Conservation (phyloP, 2,329 filamentous ascomycete genomes). For the Sclerotinia sclerotiorum region DNA sequence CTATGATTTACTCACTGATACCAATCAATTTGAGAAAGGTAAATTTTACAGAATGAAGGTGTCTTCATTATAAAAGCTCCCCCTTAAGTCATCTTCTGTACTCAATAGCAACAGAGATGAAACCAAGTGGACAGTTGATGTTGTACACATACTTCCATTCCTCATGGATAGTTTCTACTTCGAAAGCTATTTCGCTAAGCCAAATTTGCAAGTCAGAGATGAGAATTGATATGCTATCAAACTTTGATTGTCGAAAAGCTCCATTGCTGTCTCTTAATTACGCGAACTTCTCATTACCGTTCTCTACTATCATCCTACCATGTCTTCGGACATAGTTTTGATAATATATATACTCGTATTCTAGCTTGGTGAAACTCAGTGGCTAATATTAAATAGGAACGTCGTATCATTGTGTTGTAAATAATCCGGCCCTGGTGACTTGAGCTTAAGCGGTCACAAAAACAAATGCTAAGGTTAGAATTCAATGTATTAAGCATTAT, state of each 20-base stretch:
- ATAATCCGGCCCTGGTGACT: rapidly evolving
- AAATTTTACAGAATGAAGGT: no score
- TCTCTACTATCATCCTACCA: background rate
- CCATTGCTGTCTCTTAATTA: background rate
- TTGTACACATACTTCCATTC: background rate
- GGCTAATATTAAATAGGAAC: background rate
- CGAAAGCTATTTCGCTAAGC: background rate
- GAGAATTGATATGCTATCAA: no score
- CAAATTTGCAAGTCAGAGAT: no score
- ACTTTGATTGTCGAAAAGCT: background rate
- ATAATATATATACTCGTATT: background rate
- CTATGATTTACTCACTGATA: background rate
- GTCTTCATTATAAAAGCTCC: background rate
- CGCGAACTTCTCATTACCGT: background rate
- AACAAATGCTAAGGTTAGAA: rapidly evolving
- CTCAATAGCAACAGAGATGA: background rate
- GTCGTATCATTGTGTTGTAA: background rate
- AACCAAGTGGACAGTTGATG: background rate
- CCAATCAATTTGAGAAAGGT: background rate
- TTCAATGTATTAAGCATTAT: background rate
- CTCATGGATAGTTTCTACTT: background rate
- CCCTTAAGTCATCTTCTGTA: background rate
- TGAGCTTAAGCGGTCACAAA: background rate
- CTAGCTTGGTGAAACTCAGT: background rate
- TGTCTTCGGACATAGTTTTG: background rate